These are phyloP conservation scores for Lepiota venenata DNA, from an alignment of 768 basidiomycete species.

Conservation along the genomic window DNA sequence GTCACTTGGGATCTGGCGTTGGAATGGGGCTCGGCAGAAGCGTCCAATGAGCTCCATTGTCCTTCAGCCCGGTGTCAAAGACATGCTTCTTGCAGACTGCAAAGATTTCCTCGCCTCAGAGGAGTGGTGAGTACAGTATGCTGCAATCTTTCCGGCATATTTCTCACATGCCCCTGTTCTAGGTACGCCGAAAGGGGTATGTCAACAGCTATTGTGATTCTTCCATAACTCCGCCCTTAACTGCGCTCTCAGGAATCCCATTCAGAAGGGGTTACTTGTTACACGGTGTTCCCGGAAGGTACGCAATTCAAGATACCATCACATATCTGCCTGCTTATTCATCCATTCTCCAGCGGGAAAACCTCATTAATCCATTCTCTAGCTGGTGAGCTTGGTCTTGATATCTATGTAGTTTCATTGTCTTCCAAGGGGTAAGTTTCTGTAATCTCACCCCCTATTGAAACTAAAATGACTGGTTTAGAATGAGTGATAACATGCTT, in stretches of 20 bases:
- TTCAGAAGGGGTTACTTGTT: conserved; percentile 85
- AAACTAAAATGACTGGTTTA: conserved; percentile 25
- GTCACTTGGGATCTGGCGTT: conserved; percentile 77
- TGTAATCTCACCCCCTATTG: conserved; percentile 5
- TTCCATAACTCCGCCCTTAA: conserved; percentile 14
- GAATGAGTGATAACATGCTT: conserved; percentile 90
- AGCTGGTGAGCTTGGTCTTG: conserved; percentile 80
- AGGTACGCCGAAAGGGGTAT: conserved; percentile 91
- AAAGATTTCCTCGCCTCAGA: conserved; percentile 82
- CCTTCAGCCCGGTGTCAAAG: conserved; percentile 84
- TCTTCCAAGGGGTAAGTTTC: conserved; percentile 76
- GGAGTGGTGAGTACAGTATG: conserved; percentile 60
- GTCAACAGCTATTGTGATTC: conserved; percentile 23
- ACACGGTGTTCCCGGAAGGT: conserved; percentile 87
- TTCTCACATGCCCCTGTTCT: conserved; percentile 16
- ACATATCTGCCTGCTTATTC: conserved; percentile 3
- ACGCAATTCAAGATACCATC: conserved; percentile 15
- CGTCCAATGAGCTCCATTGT: conserved; percentile 93
- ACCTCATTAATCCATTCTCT: conserved; percentile 84
- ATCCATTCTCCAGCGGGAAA: conserved; percentile 56
- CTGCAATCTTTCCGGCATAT: conserved; percentile 7
- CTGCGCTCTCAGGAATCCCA: conserved; percentile 59
- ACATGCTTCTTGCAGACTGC: conserved; percentile 87
- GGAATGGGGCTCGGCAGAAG: conserved; percentile 87
- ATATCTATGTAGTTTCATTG: conserved; percentile 89